phyloP scores from a whole-genome alignment of 139 green algal genomes.

The Axilococcus clingmanii region DNA sequence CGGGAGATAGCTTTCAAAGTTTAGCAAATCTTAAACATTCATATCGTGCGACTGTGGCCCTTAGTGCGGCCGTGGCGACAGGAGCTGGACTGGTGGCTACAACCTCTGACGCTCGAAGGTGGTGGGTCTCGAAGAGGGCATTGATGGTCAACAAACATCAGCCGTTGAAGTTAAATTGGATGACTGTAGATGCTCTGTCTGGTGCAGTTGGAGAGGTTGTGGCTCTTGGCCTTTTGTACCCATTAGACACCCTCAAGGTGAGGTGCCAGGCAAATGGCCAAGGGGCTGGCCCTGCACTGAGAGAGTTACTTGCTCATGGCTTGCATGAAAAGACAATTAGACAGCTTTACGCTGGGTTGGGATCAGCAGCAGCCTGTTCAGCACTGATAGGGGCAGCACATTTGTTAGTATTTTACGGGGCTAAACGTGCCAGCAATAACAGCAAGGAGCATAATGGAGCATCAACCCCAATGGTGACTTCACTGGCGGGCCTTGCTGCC shows the following conservation, averaged over 20 bases:
- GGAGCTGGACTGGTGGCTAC: too few species aligned
- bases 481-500: slow-evolving; percentile 10
- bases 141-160: too few species aligned
- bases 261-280: slow-evolving; percentile 42
- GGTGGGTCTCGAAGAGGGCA: too few species aligned
- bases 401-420: slow-evolving; percentile 30
- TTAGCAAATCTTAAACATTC: too few species aligned
- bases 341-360: slow-evolving; percentile 38
- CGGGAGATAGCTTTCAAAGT: too few species aligned
- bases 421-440: slow-evolving; percentile 6
- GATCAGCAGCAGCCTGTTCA: slow-evolving; percentile 32
- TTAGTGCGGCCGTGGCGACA: too few species aligned
- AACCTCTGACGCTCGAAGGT: too few species aligned
- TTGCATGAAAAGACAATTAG: slow-evolving; percentile 1
- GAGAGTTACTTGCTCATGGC: slow-evolving; percentile 12
- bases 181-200: slow-evolving; percentile 39
- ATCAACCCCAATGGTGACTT: slow-evolving; percentile 13
- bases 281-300: slow-evolving; percentile 19
- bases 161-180: neutral
- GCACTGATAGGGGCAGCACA: slow-evolving; percentile 48
- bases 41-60: too few species aligned
- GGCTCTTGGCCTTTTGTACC: slow-evolving; percentile 48
- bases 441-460: neutral
- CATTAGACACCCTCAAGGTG: slow-evolving; percentile 62
- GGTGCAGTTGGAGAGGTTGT: slow-evolving; percentile 49